Evolutionary conservation across 345 rosid genomes (phyloP).

Genomic region (Abelmoschus esculentus): DNA sequence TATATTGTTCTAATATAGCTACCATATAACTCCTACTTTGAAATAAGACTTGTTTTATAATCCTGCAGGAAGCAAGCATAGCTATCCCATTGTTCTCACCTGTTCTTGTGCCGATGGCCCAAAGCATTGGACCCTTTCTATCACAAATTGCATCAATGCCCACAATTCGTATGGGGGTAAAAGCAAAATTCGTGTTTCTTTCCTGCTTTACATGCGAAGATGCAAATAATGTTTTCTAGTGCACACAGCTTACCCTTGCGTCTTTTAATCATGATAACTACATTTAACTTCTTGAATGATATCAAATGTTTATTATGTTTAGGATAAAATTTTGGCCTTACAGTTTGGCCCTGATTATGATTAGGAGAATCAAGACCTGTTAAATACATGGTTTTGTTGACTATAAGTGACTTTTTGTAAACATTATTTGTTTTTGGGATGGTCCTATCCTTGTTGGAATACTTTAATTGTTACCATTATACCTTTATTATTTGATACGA

Average conservation of each 20-base stretch:
- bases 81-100: constrained; percentile 95
- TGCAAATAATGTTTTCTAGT: neutral
- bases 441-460: neutral
- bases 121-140: constrained; percentile 80
- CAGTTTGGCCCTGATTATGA: neutral
- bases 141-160: constrained; percentile 69
- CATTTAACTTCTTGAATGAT: neutral
- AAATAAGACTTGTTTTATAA: constrained; percentile 11
- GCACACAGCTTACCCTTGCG: neutral
- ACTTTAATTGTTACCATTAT: neutral
- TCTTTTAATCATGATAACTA: neutral
- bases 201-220: neutral
- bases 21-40: neutral
- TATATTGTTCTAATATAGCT: neutral
- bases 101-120: constrained; percentile 86
- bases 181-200: constrained; percentile 9
- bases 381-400: neutral
- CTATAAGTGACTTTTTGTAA: neutral
- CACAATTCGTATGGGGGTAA: constrained; percentile 86
- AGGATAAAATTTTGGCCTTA: neutral
- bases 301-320: neutral
- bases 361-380: neutral
- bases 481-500: neutral
- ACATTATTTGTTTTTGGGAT: neutral
- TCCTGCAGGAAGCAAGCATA: constrained; percentile 73